Evolutionary conservation across 129 eudicot genomes (phyloP), one percentile per base, ranked within the genome.

Genomic region (Chrysanthemum lavandulifolium): DNA sequence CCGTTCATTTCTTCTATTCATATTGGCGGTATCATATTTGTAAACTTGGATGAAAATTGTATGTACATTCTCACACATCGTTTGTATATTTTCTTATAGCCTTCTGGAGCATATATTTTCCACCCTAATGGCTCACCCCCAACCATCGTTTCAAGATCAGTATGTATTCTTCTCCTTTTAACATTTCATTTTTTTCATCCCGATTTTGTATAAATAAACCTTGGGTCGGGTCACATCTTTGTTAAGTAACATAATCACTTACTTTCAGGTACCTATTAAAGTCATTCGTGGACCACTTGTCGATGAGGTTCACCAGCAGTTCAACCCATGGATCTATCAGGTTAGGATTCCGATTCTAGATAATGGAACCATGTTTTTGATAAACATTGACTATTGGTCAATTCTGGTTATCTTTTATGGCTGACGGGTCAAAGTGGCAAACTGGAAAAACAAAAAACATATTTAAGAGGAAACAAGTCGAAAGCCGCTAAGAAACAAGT

Each of bases 101-200:
- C 82, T 60, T 93, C 96, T 36, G 96, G 96, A 60, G 98, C 98
- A 15, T 93, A 93, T 75, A 89, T 93, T 76, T 93, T 93, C 64
- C 89, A 90, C 54, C 98, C 98, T 0, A 33, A 73, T 77, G 95
- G 88, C 69, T 71, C 90, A 36, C 75, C 87, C n/a, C 88, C 92
- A 6, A 43, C 19, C 4, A 52, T 83, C 33, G 88, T 76, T 69
- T 85, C 95, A 51, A 82, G 87, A 85, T 85, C 91, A 65, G 97
- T 86, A 76, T 29, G 91, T 72, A 29, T 50, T 62, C 78, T 57
- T 69, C 62, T 47, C 52, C 48, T 71, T 69, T 14, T 31, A 16
- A 36, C 0, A 31, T 4, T n/a, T 15, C 56, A 33, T 29, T 9
- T 19, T 0, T 49, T 13, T 72, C 55, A 29, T 13, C 53, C 9